Evolutionary conservation across 768 basidiomycete genomes (phyloP), one percentile per base, ranked within the genome.

Genomic region (Hericium rajendrae): DNA sequence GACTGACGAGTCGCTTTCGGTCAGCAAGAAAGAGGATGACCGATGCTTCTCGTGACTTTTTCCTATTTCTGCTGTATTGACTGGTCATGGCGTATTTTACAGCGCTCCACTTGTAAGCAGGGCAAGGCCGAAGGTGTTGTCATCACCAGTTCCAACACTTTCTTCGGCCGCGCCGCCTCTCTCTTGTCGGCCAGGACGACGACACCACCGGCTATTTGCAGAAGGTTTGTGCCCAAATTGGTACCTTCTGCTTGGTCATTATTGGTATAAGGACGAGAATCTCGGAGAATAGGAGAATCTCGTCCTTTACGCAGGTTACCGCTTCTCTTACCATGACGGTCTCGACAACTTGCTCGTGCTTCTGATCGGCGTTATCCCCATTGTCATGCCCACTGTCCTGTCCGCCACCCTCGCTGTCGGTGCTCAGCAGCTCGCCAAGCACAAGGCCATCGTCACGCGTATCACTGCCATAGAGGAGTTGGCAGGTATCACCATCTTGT

Each of bases 391-490:
- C 64, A 98, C 95, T 59, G 94, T 97, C 63, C 75, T 98, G 59
- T 97, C 94, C 57, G 95, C 97, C 75, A 97, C 95, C 20, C 91
- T 97, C 69, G 95, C 95, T 54, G 94, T 98, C 69, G 95, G 95
- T 75, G 95, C 95, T 41, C 94, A 97, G 74, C 95, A 98, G 70
- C 86, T 98, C 63, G 94, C 95, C 67, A 94, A 94, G 79, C 91
- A 97, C 83, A 97, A 98, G 81, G 94, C 95, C 62, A 97, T 97
- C 64, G 95, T 98, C 72, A 98, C 95, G 55, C 94, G 94, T 79
- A 98, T 98, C 76, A 98, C 95, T 18, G 95, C 95, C 63, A 98
- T 98, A 57, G 95, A 98, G 72, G 94, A 97, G 72, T 79, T 98
- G 64, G 95, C 95, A 41, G 95, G 94, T 73, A 94, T 98, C 66